phyloP scores from a whole-genome alignment of 106 monocot species.

The Dioscorea zingiberensis region DNA sequence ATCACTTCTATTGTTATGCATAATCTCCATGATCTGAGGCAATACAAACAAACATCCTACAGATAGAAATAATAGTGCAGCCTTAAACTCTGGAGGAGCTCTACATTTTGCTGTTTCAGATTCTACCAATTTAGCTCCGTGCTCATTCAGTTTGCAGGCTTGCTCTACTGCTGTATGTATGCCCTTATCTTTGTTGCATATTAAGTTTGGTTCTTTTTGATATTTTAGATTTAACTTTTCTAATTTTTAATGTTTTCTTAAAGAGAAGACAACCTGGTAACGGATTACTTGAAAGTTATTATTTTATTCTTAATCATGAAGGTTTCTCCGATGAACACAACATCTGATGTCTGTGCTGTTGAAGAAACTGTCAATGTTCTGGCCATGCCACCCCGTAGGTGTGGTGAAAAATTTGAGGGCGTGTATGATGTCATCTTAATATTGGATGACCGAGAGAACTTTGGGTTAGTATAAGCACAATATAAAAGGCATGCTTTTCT shows the following conservation, averaged over 20 bases:
- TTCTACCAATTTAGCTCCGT: slow-evolving; percentile 8
- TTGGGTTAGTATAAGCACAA: slow-evolving; percentile 57
- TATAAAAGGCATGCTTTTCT: too few species aligned
- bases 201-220: too few species aligned
- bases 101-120: slow-evolving; percentile 1
- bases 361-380: slow-evolving; percentile 18
- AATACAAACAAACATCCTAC: neutral
- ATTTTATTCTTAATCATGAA: slow-evolving; percentile 3
- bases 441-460: slow-evolving; percentile 94
- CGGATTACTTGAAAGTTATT: neutral
- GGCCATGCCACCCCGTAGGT: slow-evolving; percentile 61
- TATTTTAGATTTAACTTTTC: too few species aligned
- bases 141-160: slow-evolving; percentile 26
- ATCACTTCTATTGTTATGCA: too few species aligned
- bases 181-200: neutral
- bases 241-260: too few species aligned
- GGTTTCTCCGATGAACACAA: slow-evolving; percentile 22
- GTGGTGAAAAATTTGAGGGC: slow-evolving; percentile 66
- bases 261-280: too few species aligned
- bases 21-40: too few species aligned
- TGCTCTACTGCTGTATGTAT: slow-evolving; percentile 52
- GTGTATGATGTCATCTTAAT: slow-evolving; percentile 82
- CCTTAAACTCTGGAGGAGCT: neutral
- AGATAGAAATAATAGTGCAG: neutral
- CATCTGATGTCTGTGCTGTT: slow-evolving; percentile 10